Base-by-base conservation (phyloP, 495 filamentous ascomycete species). In the Lindgomyces ingoldianus region DNA sequence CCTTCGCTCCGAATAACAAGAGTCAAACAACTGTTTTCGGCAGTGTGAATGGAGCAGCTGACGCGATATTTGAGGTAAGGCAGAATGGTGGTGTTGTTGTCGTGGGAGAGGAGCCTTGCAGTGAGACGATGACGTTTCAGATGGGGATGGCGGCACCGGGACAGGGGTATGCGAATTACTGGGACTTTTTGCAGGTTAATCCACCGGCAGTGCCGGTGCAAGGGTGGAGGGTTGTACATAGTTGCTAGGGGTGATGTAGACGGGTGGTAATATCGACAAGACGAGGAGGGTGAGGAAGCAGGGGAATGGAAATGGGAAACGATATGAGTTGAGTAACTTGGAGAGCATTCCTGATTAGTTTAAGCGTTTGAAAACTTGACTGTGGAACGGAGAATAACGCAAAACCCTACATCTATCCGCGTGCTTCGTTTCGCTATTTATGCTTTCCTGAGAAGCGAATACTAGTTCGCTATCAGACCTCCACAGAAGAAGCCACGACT, bases 61-160 rank as follows among this genome's bases (percentile, higher is more conserved):
- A 39, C 6, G 33, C 33, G 33, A 39, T 14, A 14, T 39, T 6
- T 6, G 14, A 6, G 25, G 16, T 29, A 16, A 18, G 50, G 55
- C 16, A 45, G 55, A 2, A 8, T 4, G 19, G 26, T 4, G 46
- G 29, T 4, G 57, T 44, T 1, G n/a, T 16, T 24, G 24, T 49
- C 6, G 16, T 60, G 1, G 46, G 46, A 1, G 12, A 19, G 24
- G n/a, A 10, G 25, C 21, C 16, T 10, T 60, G 57, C 19, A 60
- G 51, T 51, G 57, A 60, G 45, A 60, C 57, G n/a, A 39, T 60
- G 57, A 60, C 57, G 46, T 60, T 49, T 16, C 57, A 60, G 46
- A 29, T 41, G 57, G 57, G 57, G 8, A 27, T 50, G 45, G 24
- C 4, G 30, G 22, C 9, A 33, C 12, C 21, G 2, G 57, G 57